phyloP scores from a whole-genome alignment of 495 filamentous ascomycete genomes.

The Neurospora discreta region DNA sequence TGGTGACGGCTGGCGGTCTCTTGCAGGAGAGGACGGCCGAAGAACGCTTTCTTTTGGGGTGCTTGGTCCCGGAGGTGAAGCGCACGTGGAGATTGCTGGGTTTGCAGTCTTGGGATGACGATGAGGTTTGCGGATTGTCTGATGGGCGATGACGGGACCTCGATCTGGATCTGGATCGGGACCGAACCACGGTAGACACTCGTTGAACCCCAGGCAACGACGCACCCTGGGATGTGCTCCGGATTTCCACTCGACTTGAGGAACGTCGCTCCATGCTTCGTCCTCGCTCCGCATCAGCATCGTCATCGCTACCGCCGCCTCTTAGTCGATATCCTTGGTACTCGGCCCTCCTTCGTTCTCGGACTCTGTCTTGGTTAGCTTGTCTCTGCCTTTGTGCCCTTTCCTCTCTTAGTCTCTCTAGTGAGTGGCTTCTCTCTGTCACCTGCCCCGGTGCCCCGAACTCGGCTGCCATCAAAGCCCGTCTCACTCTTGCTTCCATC shows the following conservation, averaged over 20 bases:
- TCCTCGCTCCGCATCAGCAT: neutral
- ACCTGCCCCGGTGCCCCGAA: neutral
- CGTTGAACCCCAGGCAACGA: neutral
- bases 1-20: neutral
- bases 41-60: neutral
- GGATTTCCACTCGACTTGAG: neutral
- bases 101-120: neutral
- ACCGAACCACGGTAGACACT: neutral
- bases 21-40: neutral
- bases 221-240: neutral
- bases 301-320: neutral
- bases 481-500: neutral
- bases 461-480: neutral
- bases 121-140: neutral
- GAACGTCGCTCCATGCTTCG: neutral
- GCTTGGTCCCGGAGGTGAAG: neutral
- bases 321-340: neutral
- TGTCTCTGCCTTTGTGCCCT: neutral
- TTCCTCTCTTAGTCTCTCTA: neutral
- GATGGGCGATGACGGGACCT: neutral
- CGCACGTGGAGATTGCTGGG: neutral
- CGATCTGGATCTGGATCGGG: neutral
- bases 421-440: neutral
- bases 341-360: neutral
- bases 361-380: neutral